Conservation (phyloP, 2,329 filamentous ascomycete species). For the Coleophoma crateriformis region DNA sequence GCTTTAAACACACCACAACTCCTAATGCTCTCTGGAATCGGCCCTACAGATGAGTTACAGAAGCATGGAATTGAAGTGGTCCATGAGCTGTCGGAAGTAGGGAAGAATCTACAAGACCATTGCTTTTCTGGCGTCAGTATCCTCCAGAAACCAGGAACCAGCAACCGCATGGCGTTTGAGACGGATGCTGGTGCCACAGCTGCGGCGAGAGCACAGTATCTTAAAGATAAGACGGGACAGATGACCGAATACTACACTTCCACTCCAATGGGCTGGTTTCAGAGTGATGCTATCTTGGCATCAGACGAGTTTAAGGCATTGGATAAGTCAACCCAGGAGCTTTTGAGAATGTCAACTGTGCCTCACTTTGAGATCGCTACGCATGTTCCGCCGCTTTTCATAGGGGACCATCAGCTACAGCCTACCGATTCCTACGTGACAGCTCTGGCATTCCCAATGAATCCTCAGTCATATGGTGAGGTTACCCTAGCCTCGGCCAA, state of each 20-base stretch:
- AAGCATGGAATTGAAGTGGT: slow-evolving; percentile 29
- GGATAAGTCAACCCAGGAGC: slow-evolving; percentile 34
- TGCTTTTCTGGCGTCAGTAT: slow-evolving; percentile 32
- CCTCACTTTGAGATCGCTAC: slow-evolving; percentile 51
- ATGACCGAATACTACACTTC: slow-evolving; percentile 35
- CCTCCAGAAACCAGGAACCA: slow-evolving; percentile 33
- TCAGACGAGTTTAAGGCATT: slow-evolving; percentile 45
- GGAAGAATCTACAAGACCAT: slow-evolving; percentile 35
- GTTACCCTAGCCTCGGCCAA: slow-evolving; percentile 47
- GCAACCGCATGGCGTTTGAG: slow-evolving; percentile 40
- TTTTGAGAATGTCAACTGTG: slow-evolving; percentile 41
- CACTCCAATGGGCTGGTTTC: slow-evolving; percentile 37
- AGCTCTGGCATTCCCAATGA: slow-evolving; percentile 42
- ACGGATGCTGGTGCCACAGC: slow-evolving; percentile 34
- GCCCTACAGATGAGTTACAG: slow-evolving; percentile 28
- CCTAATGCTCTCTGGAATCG: slow-evolving; percentile 40
- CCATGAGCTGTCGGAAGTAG: slow-evolving; percentile 30
- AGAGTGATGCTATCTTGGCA: slow-evolving; percentile 32
- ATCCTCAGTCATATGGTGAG: slow-evolving; percentile 47
- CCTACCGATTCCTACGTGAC: slow-evolving; percentile 35
- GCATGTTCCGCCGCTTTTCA: slow-evolving; percentile 18
- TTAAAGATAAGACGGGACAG: slow-evolving; percentile 31
- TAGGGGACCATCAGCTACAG: slow-evolving; percentile 30
- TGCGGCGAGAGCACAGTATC: slow-evolving; percentile 41
- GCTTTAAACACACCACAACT: slow-evolving; percentile 35